Evolutionary conservation across 345 rosid genomes (phyloP), one percentile per base, ranked within the genome.

Genomic region (Aethionema arabicum): DNA sequence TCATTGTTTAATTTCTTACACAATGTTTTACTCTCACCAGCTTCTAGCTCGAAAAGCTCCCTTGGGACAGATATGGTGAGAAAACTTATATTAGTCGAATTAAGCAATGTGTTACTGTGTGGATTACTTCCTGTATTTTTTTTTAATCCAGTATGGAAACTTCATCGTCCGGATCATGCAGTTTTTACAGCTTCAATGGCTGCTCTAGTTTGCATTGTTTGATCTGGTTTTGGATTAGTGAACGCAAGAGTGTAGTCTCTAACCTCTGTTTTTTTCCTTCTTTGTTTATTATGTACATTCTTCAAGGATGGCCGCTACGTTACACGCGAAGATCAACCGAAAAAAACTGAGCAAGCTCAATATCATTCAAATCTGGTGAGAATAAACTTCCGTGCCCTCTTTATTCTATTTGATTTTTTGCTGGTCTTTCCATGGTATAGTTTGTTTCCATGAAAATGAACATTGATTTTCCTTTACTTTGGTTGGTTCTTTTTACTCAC

Each of bases 31-130:
- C 81, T 89, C 98, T 6, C 92, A 87, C 68, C 91, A 92, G 73
- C 93, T 92, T 31, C 85, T 92, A 32, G 98, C 96, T 74, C 86
- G 95, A n/a, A 92, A 92, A 75, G 93, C 91, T 46, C 88, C 96
- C n/a, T 80, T 92, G 8, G 95, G 98, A 32, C 95, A 92, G 79
- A 89, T 92, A 65, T 88, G 98, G 98, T 91, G 73, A 76, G 76
- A 21, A 44, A 2, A 29, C 3, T 7, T 45, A 6, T 45, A 14
- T 29, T 37, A 40, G 21, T 27, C 31, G n/a, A 56, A 37, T 30
- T 32, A 44, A n/a, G 4, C 42, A 35, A 33, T 14, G 6, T 56
- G 37, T 55, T 65, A 11, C n/a, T 54, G 32, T n/a, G 27, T 8
- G 11, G 4, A 11, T 11, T 40, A 33, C 5, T 35, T 30, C 3